Percentiles rank a stretch among this genome's conserved stretches.
Evolutionary conservation across 148 eudicot species (phyloP).

Genomic region (Polygonum aviculare): DNA sequence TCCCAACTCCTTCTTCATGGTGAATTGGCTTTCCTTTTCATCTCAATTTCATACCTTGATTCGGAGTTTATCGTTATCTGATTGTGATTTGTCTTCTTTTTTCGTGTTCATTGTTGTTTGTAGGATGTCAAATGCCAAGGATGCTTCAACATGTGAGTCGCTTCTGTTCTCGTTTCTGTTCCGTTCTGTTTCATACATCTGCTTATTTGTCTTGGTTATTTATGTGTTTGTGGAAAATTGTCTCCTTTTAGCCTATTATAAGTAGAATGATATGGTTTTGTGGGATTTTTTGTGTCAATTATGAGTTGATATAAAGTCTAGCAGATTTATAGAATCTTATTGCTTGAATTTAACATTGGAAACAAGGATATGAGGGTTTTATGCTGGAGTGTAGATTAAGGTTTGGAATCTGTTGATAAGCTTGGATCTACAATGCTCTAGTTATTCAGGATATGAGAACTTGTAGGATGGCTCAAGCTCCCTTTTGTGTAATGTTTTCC

Average conservation of each 20-base stretch:
- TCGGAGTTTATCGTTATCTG: not conserved
- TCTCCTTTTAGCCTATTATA: not conserved
- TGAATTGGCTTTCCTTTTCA: not conserved
- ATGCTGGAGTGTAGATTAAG: not conserved
- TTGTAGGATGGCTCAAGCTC: not conserved
- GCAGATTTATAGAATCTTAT: too few species aligned
- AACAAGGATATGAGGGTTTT: too few species aligned
- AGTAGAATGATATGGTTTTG: not conserved
- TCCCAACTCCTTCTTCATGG: slow-evolving; percentile 11
- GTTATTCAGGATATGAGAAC: not conserved
- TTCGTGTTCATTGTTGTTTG: not conserved
- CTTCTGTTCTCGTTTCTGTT: not conserved
- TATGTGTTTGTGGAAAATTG: not conserved
- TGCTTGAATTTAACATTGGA: not conserved
- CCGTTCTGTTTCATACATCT: not conserved
- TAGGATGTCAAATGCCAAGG: slow-evolving; percentile 13
- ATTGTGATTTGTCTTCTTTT: not conserved
- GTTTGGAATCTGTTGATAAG: not conserved
- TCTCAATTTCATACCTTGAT: not conserved
- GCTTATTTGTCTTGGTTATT: not conserved
- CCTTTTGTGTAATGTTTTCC: not conserved
- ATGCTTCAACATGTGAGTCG: slow-evolving; percentile 7
- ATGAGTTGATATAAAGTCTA: too few species aligned
- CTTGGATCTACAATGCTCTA: not conserved
- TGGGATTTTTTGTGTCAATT: not conserved